Evolutionary conservation across 1,284 basidiomycete genomes (phyloP).

Genomic region (Meira miltonrushii): DNA sequence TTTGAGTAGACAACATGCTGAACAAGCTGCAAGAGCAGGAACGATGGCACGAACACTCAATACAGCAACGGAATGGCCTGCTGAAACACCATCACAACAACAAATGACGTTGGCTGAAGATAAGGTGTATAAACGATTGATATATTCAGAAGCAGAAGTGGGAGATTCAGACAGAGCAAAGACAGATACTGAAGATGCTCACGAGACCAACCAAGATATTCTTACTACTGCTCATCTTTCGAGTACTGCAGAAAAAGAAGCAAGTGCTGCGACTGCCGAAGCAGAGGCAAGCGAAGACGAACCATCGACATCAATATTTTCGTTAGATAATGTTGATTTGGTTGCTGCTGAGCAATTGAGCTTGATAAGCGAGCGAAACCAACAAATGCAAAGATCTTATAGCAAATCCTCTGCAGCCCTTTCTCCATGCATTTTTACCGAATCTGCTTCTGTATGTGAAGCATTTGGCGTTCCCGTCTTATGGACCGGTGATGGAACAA

Average conservation of each 20-base stretch:
- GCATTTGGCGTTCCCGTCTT: slow-evolving; percentile 41
- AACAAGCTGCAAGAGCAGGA: not conserved
- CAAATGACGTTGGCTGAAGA: slow-evolving; percentile 13
- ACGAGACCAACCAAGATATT: not conserved
- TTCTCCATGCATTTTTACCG: slow-evolving; percentile 25
- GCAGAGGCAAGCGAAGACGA: not conserved
- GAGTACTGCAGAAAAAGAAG: not conserved
- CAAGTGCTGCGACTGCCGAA: not conserved
- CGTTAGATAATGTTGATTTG: too few species aligned
- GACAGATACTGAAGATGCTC: not conserved
- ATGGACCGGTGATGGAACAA: slow-evolving; percentile 33
- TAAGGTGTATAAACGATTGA: slow-evolving; percentile 7
- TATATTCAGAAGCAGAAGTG: not conserved
- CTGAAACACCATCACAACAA: slow-evolving; percentile 11
- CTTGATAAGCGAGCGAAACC: not conserved
- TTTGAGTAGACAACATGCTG: not conserved
- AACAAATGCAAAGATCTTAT: slow-evolving; percentile 24
- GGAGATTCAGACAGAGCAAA: not conserved
- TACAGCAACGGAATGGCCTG: not conserved
- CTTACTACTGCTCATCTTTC: not conserved
- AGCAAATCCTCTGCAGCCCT: slow-evolving; percentile 27
- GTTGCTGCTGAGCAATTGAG: not conserved
- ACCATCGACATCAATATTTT: too few species aligned
- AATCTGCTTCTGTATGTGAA: slow-evolving; percentile 35
- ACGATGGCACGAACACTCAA: not conserved